Percentiles rank a stretch among this genome's conserved stretches.
Conservation (phyloP, 495 filamentous ascomycete genomes). For the Penicillium ochrochloron region DNA sequence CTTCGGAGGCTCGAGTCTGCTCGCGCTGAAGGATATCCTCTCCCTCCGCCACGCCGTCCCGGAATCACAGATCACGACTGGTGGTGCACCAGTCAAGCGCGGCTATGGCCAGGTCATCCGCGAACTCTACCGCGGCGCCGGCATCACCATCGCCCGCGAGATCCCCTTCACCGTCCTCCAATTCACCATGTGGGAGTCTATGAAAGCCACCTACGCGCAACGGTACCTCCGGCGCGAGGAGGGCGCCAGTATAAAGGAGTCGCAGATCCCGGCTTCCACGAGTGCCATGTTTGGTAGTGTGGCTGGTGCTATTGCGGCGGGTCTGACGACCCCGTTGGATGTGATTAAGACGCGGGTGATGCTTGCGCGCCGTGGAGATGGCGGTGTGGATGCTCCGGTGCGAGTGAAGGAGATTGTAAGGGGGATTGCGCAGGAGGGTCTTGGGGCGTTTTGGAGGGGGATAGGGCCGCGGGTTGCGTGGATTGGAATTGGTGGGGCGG, state of each 20-base stretch:
- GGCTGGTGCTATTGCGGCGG: constrained; percentile 84
- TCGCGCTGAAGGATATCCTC: constrained; percentile 72
- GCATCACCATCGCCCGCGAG: constrained; percentile 90
- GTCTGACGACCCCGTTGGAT: constrained; percentile 89
- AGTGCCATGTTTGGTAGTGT: constrained; percentile 85
- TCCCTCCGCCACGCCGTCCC: constrained; percentile 44
- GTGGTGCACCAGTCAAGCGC: constrained; percentile 31
- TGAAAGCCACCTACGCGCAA: constrained; percentile 66
- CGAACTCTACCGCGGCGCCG: constrained; percentile 89
- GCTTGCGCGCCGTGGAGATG: constrained; percentile 63
- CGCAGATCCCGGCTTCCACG: constrained; percentile 70
- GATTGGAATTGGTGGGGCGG: constrained; percentile 91
- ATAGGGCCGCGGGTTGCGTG: constrained; percentile 88
- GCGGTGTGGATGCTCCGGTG: constrained; percentile 48
- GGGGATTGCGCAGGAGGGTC: constrained; percentile 71
- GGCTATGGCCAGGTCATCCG: constrained; percentile 65
- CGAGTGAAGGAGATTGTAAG: constrained; percentile 62
- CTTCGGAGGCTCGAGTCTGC: constrained; percentile 54
- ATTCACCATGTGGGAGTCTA: constrained; percentile 94
- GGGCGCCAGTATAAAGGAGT: neutral
- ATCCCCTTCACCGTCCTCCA: constrained; percentile 97
- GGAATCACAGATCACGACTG: neutral
- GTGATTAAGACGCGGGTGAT: constrained; percentile 97
- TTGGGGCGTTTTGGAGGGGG: constrained; percentile 81
- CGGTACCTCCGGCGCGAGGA: constrained; percentile 33